phyloP scores from a whole-genome alignment of 164 flowering plant genomes.

The Berberis vulgaris region DNA sequence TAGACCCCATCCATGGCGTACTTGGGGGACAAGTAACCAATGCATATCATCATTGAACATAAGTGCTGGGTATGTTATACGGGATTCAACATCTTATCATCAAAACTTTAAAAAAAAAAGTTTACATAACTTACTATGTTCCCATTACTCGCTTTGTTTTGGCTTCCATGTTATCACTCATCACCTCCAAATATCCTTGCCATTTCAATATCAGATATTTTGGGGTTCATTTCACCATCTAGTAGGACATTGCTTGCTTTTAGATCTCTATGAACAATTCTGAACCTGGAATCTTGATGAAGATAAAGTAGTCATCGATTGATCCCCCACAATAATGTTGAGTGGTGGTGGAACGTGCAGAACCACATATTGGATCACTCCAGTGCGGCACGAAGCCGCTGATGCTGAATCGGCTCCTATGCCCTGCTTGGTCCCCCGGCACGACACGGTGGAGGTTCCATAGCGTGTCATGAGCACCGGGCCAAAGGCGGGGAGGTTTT shows the following conservation, averaged over 20 bases:
- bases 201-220: conserved; percentile 32
- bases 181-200: conserved; percentile 34
- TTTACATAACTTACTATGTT: conserved; percentile 27
- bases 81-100: too few relatives aligned
- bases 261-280: conserved; percentile 26
- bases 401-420: not conserved
- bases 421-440: too few relatives aligned
- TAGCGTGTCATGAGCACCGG: too few relatives aligned
- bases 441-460: too few relatives aligned
- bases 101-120: not conserved
- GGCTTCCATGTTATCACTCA: conserved; percentile 11
- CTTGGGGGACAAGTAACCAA: conserved; percentile 34
- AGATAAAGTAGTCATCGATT: conserved; percentile 28
- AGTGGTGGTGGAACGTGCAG: conserved; percentile 21
- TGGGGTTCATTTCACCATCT: conserved; percentile 21
- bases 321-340: conserved; percentile 22
- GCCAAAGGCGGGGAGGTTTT: too few relatives aligned
- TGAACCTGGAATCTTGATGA: conserved; percentile 24
- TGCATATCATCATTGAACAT: not conserved
- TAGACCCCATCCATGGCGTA: conserved; percentile 27
- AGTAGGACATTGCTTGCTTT: conserved; percentile 26
- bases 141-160: conserved; percentile 31
- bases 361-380: not conserved
- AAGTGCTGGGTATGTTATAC: not conserved
- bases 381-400: not conserved